Percentiles rank a stretch among this genome's conserved stretches.
phyloP scores from a whole-genome alignment of 306 rosid genomes.

The Parietaria judaica region DNA sequence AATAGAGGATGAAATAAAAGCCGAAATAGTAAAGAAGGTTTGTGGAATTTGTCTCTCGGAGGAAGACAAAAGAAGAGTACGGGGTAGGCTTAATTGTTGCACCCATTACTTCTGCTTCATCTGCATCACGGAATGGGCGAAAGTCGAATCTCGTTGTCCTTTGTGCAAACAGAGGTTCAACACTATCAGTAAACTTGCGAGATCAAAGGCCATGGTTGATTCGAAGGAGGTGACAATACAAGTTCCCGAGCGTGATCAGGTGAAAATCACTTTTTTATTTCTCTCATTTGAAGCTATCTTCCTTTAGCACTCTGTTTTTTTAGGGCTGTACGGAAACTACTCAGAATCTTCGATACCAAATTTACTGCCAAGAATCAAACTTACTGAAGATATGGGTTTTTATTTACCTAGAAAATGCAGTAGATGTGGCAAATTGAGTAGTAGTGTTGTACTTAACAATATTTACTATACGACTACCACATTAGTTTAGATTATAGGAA shows the following conservation, averaged over 20 bases:
- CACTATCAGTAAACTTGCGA: conserved; percentile 70
- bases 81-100: conserved; percentile 87
- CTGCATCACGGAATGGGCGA: conserved; percentile 98
- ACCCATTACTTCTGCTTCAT: conserved; percentile 85
- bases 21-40: conserved; percentile 60
- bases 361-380: too few relatives aligned
- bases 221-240: conserved; percentile 53
- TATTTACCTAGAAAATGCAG: too few relatives aligned
- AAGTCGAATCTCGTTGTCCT: conserved; percentile 97
- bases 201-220: conserved; percentile 50
- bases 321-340: not conserved
- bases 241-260: conserved; percentile 99
- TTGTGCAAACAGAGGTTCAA: conserved; percentile 95
- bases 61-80: conserved; percentile 83
- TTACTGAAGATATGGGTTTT: too few relatives aligned
- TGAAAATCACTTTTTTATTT: conserved; percentile 16
- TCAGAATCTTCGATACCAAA: too few relatives aligned
- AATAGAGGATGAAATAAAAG: conserved; percentile 57
- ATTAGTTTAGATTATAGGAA: too few relatives aligned
- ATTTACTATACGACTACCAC: too few relatives aligned
- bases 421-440: too few relatives aligned
- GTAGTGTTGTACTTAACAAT: too few relatives aligned
- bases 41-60: conserved; percentile 94
- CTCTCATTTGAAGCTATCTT: not conserved
- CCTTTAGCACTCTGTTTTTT: conserved; percentile 11